A percentile compares a stretch with the other conserved stretches of the same genome.
Evolutionary conservation across 2,329 filamentous ascomycete genomes (phyloP).

Genomic region (Fusarium avenaceum): DNA sequence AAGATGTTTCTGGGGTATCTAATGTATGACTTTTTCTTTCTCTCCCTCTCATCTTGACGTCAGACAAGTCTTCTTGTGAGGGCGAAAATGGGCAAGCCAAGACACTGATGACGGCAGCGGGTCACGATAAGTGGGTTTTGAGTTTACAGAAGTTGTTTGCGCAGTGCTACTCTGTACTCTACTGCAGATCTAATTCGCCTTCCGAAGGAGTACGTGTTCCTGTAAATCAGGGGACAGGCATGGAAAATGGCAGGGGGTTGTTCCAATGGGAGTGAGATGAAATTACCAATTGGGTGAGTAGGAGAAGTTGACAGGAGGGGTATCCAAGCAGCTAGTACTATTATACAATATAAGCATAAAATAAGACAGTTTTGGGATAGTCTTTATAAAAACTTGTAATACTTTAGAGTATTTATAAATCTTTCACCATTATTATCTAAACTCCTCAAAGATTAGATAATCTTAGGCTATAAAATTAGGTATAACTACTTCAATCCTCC

Average conservation of each 20-base stretch:
- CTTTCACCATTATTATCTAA: too few relatives aligned
- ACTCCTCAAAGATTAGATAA: too few relatives aligned
- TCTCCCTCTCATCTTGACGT: conserved; percentile 31
- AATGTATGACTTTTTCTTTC: not conserved
- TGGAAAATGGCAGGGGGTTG: not conserved
- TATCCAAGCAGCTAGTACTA: not conserved
- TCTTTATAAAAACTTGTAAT: too few relatives aligned
- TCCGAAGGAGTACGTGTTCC: conserved; percentile 17
- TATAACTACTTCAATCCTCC: too few relatives aligned
- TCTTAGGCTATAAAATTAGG: too few relatives aligned
- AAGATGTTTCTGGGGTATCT: not conserved
- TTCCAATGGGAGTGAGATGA: conserved; percentile 19
- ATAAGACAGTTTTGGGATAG: not conserved
- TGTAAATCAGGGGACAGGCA: conserved; percentile 34
- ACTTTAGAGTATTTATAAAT: too few relatives aligned
- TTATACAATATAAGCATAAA: not conserved
- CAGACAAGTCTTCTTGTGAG: conserved; percentile 20
- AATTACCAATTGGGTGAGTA: conserved; percentile 12
- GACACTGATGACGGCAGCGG: conserved; percentile 42
- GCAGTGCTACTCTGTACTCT: not conserved
- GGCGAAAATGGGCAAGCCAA: conserved; percentile 26
- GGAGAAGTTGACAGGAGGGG: not conserved
- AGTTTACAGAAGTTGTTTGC: not conserved
- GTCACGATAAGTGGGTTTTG: conserved; percentile 36
- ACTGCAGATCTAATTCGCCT: not conserved